Percentiles rank a stretch among this genome's conserved stretches.
These are phyloP conservation scores for Trypanosoma avium DNA, from an alignment of 208 protist species.

Conservation along the genomic window DNA sequence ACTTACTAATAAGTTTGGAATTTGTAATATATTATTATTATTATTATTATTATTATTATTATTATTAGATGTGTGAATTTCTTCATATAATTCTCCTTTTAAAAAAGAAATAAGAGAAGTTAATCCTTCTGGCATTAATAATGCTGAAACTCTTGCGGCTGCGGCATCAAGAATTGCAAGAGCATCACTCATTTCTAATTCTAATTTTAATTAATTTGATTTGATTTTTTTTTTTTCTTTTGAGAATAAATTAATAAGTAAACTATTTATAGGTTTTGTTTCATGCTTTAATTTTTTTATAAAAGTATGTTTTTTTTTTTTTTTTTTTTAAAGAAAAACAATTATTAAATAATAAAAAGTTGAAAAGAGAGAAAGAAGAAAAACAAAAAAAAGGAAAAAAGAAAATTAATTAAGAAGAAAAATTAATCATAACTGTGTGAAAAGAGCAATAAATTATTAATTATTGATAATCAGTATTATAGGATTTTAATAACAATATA, in stretches of 20 bases:
- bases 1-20: constrained; percentile 28
- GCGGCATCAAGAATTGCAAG: constrained; percentile 49
- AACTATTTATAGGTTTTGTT: too few species aligned
- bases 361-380: not conserved
- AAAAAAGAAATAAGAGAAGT: constrained; percentile 61
- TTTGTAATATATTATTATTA: not conserved
- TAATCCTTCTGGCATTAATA: constrained; percentile 61
- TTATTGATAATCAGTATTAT: too few species aligned
- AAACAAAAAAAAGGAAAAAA: not conserved
- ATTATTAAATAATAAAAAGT: not conserved
- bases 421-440: not conserved
- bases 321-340: too few species aligned
- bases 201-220: too few species aligned
- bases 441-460: not conserved
- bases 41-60: not conserved
- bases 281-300: too few species aligned
- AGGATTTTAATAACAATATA: too few species aligned
- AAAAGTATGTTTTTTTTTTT: too few species aligned
- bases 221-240: not conserved
- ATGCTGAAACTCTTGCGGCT: constrained; percentile 43
- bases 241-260: not conserved
- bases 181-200: constrained; percentile 52
- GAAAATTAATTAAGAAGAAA: not conserved
- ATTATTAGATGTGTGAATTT: not conserved
- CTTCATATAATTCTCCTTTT: constrained; percentile 26